Percentiles rank a stretch among this genome's conserved stretches.
phyloP scores from a whole-genome alignment of 176 grass and related monocot genomes.

The Dactylis glomerata region DNA sequence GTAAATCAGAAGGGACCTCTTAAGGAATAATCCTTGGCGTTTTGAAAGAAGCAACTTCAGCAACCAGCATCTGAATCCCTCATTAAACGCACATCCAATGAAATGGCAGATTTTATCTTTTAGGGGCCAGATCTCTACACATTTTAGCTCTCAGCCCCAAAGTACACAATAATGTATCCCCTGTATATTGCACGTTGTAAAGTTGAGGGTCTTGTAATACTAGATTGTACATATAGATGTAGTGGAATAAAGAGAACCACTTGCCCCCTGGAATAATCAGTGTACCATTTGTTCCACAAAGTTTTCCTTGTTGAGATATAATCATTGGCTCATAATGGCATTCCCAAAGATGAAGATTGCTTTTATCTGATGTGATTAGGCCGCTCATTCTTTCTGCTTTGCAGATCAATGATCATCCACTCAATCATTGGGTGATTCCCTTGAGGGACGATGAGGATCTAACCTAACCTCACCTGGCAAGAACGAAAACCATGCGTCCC shows the following conservation, averaged over 20 bases:
- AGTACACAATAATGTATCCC: not conserved
- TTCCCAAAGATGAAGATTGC: slow-evolving; percentile 28
- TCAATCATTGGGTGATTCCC: slow-evolving; percentile 45
- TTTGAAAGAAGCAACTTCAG: slow-evolving; percentile 7
- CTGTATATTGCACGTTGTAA: slow-evolving; percentile 26
- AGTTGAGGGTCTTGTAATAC: slow-evolving; percentile 10
- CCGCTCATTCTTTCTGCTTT: slow-evolving; percentile 29
- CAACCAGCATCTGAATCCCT: not conserved
- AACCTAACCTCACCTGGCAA: slow-evolving; percentile 38
- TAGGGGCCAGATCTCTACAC: not conserved
- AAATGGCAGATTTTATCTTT: not conserved
- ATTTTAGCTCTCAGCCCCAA: not conserved
- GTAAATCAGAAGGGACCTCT: slow-evolving; percentile 31
- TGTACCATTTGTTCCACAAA: slow-evolving; percentile 27
- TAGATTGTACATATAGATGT: slow-evolving; percentile 32
- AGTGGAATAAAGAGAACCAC: slow-evolving; percentile 35
- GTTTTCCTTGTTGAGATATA: slow-evolving; percentile 23
- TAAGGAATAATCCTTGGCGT: not conserved
- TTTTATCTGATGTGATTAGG: slow-evolving; percentile 40
- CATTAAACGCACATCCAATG: not conserved
- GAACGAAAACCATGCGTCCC: slow-evolving; percentile 26
- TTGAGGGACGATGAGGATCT: slow-evolving; percentile 28
- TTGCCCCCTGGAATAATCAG: slow-evolving; percentile 18
- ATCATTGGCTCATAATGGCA: slow-evolving; percentile 43
- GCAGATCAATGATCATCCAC: slow-evolving; percentile 40